phyloP scores from a whole-genome alignment of 139 green algal genomes.

The Tetraselmis chui region DNA sequence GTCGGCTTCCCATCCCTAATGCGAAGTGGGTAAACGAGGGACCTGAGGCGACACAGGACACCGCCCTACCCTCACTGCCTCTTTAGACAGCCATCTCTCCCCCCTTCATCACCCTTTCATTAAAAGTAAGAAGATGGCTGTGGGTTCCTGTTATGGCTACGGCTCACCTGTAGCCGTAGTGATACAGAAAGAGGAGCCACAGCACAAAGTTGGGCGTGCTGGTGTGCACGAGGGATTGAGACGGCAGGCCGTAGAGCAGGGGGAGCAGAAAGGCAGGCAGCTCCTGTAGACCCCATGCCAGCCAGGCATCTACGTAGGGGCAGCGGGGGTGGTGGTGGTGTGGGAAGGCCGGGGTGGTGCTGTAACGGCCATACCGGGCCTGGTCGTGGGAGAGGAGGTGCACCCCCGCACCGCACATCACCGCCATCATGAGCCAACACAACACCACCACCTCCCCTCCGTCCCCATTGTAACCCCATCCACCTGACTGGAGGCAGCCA shows the following conservation, averaged over 20 bases:
- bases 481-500: too few species aligned
- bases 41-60: neutral
- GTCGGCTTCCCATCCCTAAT: constrained; percentile 45
- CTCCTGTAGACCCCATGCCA: neutral
- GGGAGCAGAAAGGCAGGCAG: neutral
- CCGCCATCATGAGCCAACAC: neutral
- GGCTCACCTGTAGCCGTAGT: neutral
- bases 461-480: too few species aligned
- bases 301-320: neutral
- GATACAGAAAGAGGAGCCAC: neutral
- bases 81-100: too few species aligned
- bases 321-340: neutral
- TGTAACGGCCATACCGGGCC: neutral
- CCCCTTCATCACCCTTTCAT: too few species aligned
- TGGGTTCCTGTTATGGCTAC: too few species aligned
- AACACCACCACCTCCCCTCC: neutral
- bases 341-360: neutral
- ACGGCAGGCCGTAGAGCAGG: neutral
- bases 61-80: too few species aligned
- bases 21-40: constrained; percentile 47
- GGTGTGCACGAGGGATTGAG: neutral
- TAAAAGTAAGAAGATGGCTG: too few species aligned
- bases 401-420: neutral
- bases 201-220: neutral
- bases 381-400: neutral